These are phyloP conservation scores for Fusarium pseudograminearum DNA, from an alignment of 2,329 filamentous ascomycete species.

Conservation along the genomic window DNA sequence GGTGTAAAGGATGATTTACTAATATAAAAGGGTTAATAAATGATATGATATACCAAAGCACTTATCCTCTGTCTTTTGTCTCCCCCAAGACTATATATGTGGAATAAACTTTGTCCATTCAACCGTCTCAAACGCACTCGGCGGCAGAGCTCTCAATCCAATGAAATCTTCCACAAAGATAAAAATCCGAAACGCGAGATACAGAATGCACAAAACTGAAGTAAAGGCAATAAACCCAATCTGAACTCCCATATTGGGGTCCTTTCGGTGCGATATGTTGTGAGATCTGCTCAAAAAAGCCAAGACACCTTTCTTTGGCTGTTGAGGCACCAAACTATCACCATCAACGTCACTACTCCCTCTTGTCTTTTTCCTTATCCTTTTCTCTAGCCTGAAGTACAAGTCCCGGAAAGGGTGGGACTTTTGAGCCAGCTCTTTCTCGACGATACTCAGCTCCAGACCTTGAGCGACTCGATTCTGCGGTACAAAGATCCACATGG, in stretches of 20 bases:
- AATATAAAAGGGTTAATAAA: no score
- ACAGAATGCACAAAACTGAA: background rate
- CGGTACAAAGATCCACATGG: conserved; percentile 26
- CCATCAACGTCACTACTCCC: background rate
- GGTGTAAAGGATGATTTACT: background rate
- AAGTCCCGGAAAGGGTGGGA: conserved; percentile 6
- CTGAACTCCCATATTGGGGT: conserved; percentile 8
- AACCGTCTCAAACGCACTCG: conserved; percentile 13
- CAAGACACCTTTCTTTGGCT: background rate
- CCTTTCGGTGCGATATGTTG: conserved; percentile 7
- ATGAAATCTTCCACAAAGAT: conserved; percentile 22
- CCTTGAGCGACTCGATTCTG: background rate
- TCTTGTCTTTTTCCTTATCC: background rate
- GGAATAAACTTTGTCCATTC: conserved; percentile 20
- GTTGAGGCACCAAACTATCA: background rate
- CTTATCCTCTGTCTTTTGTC: background rate
- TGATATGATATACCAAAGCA: background rate
- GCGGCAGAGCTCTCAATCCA: conserved; percentile 6
- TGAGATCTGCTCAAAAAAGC: conserved; percentile 6
- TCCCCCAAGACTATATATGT: conserved; percentile 20
- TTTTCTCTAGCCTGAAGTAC: background rate
- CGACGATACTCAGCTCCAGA: conserved; percentile 1
- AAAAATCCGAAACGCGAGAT: background rate
- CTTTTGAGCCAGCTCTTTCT: background rate
- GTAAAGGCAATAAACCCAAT: conserved; percentile 10